Percentiles rank a stretch among this genome's conserved stretches.
Conservation (phyloP, 2,329 filamentous ascomycete species). For the Talaromyces sp. region DNA sequence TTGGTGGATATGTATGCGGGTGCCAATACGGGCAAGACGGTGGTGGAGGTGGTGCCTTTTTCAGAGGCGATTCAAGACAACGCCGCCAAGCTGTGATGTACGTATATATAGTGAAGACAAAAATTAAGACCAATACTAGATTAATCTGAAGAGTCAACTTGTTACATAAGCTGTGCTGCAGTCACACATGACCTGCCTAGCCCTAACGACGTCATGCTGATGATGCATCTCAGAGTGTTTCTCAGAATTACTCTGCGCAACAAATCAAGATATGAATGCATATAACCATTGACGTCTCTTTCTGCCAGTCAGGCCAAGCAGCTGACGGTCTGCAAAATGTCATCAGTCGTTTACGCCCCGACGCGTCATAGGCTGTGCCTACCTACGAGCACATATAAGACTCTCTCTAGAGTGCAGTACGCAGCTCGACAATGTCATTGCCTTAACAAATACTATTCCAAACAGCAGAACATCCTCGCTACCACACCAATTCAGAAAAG, state of each 20-base stretch:
- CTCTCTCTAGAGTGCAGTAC: background rate
- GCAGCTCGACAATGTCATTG: background rate
- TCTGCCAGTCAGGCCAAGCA: background rate
- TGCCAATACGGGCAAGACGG: slow-evolving; percentile 63
- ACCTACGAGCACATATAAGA: background rate
- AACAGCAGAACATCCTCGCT: background rate
- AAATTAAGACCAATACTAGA: no score
- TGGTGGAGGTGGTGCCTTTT: slow-evolving; percentile 41
- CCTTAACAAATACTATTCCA: background rate
- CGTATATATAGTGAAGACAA: no score
- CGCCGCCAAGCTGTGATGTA: slow-evolving; percentile 37
- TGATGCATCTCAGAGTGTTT: background rate
- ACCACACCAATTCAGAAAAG: background rate
- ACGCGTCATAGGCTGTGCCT: slow-evolving; percentile 3
- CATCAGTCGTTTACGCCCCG: background rate
- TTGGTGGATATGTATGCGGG: slow-evolving; percentile 63
- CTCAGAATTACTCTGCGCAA: background rate
- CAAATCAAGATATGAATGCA: background rate
- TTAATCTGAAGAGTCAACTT: background rate
- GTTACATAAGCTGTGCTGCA: background rate
- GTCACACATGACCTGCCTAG: background rate
- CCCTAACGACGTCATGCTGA: slow-evolving; percentile 7
- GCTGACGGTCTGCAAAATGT: background rate
- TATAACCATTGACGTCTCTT: background rate
- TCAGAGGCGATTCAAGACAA: slow-evolving; percentile 21